Evolutionary conservation across 805 yeast genomes (phyloP), one percentile per base, ranked within the genome.

Genomic region (Suhomyces emberorum): DNA sequence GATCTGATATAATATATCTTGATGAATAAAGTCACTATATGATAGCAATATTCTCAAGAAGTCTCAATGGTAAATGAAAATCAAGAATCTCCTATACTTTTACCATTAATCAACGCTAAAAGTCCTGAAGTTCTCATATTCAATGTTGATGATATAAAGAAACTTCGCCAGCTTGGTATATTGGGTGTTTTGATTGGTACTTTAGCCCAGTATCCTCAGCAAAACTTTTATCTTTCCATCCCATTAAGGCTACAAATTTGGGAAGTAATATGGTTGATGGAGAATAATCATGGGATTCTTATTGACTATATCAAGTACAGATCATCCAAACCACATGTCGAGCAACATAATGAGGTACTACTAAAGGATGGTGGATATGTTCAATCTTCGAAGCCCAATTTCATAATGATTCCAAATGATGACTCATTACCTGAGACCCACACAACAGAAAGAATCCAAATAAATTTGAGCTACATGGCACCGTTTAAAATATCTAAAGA

Each of bases 121-220:
- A 27, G 34, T 17, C 39, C 42, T 7, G 43, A 66, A 34, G 78
- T 81, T 0, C 54, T 84, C 22, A 64, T 88, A 5, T 88, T 83
- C 51, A 72, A 75, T 38, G 46, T 82, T 1, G 71, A 70, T 0
- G 74, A 70, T 34, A 67, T 85, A 33, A 70, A 72, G 46, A 37
- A 37, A 15, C 65, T 88, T 5, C 66, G 97, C 15, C 65, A 67
- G 2, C 22, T 34, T 12, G 86, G 87, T 10, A 72, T 93, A 1
- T 70, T 79, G 15, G 98, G 98, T 0, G 77, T 82, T 1, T 65
- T 91, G 11, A 63, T 77, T 0, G 98, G 98, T 0, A 84, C 96
- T 0, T 62, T 93, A 20, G 85, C 96, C 0, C 71, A 79, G 31
- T 88, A 89, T n/a, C 93, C 97, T 2, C 98, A 93, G 56, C 98